A percentile compares a stretch with the other conserved stretches of the same genome.
Conservation (phyloP, 192 early-diverging fungal species). For the Gaertneriomyces semiglobifer region DNA sequence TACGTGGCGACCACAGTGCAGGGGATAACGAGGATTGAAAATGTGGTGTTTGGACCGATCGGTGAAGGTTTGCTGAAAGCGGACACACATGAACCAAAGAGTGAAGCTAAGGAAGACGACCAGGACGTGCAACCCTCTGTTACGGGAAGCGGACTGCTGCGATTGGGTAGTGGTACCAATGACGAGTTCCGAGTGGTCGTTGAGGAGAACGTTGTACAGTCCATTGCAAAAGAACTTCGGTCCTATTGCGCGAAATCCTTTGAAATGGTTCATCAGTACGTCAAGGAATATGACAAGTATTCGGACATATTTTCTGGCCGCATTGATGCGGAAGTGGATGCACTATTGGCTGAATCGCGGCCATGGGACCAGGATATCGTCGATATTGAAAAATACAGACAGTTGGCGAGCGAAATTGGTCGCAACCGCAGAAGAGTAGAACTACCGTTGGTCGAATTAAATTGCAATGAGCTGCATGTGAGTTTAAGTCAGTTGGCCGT, state of each 20-base stretch:
- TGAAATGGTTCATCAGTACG: slow-evolving; percentile 44
- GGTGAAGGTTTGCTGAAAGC: slow-evolving; percentile 13
- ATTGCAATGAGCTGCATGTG: slow-evolving; percentile 52
- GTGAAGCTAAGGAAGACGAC: too few species aligned
- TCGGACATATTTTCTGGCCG: slow-evolving; percentile 37
- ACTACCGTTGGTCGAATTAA: slow-evolving; percentile 51
- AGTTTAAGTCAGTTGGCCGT: slow-evolving; percentile 39
- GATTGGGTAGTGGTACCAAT: not conserved
- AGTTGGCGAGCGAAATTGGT: slow-evolving; percentile 37
- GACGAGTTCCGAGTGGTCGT: slow-evolving; percentile 35
- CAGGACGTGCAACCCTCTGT: too few species aligned
- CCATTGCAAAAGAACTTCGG: slow-evolving; percentile 28
- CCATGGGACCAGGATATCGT: slow-evolving; percentile 52
- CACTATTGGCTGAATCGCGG: slow-evolving; percentile 46
- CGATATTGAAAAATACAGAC: slow-evolving; percentile 53
- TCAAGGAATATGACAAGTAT: slow-evolving; percentile 45
- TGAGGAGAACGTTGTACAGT: slow-evolving; percentile 36
- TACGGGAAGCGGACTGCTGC: too few species aligned
- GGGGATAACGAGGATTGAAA: slow-evolving; percentile 44
- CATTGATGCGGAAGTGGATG: slow-evolving; percentile 28
- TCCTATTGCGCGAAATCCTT: slow-evolving; percentile 44
- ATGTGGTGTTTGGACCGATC: slow-evolving; percentile 34
- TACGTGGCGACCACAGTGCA: slow-evolving; percentile 50
- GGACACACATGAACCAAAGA: not conserved
- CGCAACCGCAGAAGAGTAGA: slow-evolving; percentile 42